Evolutionary conservation across 2,329 filamentous ascomycete genomes (phyloP).

Genomic region (Verruconis gallopava): DNA sequence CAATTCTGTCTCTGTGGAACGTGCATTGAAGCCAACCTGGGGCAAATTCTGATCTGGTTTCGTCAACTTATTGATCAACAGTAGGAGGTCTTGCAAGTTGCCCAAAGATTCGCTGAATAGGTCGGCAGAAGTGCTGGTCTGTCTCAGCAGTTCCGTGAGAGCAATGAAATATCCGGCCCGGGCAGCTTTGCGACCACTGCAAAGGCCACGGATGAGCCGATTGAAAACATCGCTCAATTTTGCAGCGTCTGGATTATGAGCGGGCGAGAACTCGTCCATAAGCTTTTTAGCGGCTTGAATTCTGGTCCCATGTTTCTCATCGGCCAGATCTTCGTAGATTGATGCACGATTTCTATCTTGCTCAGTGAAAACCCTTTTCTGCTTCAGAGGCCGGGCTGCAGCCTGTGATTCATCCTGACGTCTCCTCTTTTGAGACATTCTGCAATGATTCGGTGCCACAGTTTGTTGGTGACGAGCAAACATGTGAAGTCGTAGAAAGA

Average conservation of each 20-base stretch:
- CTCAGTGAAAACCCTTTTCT: slow-evolving; percentile 22
- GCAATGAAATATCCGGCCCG: slow-evolving; percentile 82
- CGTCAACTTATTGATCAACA: slow-evolving; percentile 40
- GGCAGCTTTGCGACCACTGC: slow-evolving; percentile 79
- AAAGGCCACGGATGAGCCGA: slow-evolving; percentile 68
- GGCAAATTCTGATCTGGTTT: slow-evolving; percentile 36
- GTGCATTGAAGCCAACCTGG: slow-evolving; percentile 13
- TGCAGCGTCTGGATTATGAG: slow-evolving; percentile 23
- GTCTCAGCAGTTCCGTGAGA: slow-evolving; percentile 63
- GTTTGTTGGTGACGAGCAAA: no score
- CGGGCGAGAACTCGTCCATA: slow-evolving; percentile 27
- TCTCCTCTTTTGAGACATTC: slow-evolving; percentile 1
- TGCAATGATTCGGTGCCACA: no score
- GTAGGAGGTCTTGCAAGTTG: slow-evolving; percentile 33
- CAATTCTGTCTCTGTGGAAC: slow-evolving; percentile 5
- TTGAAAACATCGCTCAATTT: slow-evolving; percentile 28
- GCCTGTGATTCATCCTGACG: neutral
- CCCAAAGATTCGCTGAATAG: slow-evolving; percentile 17
- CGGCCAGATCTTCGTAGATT: slow-evolving; percentile 34
- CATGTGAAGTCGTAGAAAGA: no score
- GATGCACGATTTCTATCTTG: slow-evolving; percentile 30
- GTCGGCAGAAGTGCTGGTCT: slow-evolving; percentile 45
- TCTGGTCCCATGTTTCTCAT: slow-evolving; percentile 31
- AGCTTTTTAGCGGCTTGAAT: slow-evolving; percentile 33
- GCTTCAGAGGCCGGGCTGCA: neutral